Conservation (phyloP, 441 rosid species). For the Syzygium malaccense region DNA sequence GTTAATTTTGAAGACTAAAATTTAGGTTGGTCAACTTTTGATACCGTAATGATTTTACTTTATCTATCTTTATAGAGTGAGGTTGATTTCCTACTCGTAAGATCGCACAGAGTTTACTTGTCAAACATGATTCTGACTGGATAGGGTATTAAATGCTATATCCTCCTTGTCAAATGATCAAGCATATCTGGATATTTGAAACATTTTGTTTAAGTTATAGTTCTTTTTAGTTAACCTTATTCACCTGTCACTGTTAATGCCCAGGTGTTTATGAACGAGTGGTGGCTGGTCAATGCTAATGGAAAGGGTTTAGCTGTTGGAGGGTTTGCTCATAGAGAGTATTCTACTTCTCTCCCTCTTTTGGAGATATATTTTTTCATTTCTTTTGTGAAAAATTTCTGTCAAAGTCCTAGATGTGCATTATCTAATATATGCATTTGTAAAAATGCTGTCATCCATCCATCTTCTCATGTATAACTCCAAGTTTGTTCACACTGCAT, state of each 20-base stretch:
- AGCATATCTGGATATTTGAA: neutral
- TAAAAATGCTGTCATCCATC: neutral
- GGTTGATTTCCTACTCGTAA: neutral
- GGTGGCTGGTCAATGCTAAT: constrained; percentile 45
- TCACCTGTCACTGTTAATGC: neutral
- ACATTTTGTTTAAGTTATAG: neutral
- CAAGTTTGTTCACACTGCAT: neutral
- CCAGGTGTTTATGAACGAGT: constrained; percentile 38
- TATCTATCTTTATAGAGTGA: neutral
- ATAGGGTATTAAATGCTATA: neutral
- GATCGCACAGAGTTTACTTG: neutral
- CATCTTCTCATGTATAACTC: neutral
- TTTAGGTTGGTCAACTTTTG: neutral
- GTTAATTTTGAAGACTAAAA: neutral
- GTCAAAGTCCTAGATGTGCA: neutral
- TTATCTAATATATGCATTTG: neutral
- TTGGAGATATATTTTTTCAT: neutral
- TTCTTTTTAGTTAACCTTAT: neutral
- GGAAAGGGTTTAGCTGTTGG: constrained; percentile 29
- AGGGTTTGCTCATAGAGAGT: constrained; percentile 50
- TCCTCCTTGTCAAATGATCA: neutral
- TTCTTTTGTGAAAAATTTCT: neutral
- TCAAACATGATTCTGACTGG: neutral
- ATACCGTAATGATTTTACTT: neutral
- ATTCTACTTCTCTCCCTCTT: neutral